Base-by-base conservation (phyloP, 2,329 filamentous ascomycete genomes). In the Metarhizium rileyi region DNA sequence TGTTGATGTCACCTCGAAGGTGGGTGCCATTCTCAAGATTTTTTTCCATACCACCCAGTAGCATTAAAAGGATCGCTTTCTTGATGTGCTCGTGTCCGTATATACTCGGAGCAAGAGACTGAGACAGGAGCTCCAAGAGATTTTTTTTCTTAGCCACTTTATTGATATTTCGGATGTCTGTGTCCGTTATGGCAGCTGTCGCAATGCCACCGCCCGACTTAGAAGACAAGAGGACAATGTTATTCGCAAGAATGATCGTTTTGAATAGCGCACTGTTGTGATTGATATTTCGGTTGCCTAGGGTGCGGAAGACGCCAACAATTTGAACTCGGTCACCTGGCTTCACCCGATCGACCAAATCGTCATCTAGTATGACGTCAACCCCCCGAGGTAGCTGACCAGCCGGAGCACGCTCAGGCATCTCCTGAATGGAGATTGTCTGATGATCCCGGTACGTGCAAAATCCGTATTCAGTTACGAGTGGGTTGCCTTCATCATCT, bases 81-180 rank as follows among this genome's bases (percentile, higher is more conserved):
- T 98, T 98, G 71, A 98, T 94, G 65, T 96, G 87, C 61, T 94
- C 90, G 61, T 98, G 93, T 0, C 93, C 93, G 61, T 89, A 96
- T 52, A 98, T 98, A 70, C 90, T 96, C 0, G 93, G 93, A 2
- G 93, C 93, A 20, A 98, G 76, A 2, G 91, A 97, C 60, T 96
- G 90, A 1, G 93, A 93, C 6, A 98, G 77, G 41, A 98, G 73
- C 49, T 96, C 88, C 56, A 98, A 94, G 3, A 97, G 78, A 55
- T 93, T 90, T 69, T 84, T 90, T 69, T 93, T 93, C 75, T 97
- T 98, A 9, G 91, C 77, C 50, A 97, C 79, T 69, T 95, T 96
- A 74, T 97, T 97, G 75, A 98, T 98, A 64, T 98, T 97, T 60
- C 93, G 86, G 63, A 98, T 94, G 63, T 98, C 93, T 1, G 87